Evolutionary conservation across 2,329 filamentous ascomycete species (phyloP).

Genomic region (Calonectria hawksworthii): DNA sequence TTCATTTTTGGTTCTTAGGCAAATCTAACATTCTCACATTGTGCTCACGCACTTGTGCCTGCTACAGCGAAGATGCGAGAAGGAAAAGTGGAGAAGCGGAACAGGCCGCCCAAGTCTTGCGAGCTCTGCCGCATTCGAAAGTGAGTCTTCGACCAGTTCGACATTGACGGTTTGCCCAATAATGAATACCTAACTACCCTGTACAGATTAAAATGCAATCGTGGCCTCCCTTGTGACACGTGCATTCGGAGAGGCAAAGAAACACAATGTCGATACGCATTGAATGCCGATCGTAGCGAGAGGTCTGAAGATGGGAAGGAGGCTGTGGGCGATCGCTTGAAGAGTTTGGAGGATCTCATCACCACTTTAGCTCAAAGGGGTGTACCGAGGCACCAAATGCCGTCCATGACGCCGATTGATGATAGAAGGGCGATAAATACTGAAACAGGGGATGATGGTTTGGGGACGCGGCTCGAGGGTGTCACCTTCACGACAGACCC

Average conservation of each 20-base stretch:
- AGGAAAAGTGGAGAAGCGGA: constrained; percentile 49
- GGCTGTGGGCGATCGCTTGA: constrained; percentile 43
- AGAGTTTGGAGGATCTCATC: constrained; percentile 47
- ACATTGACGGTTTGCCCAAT: not conserved
- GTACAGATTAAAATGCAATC: constrained; percentile 50
- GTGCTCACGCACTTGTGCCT: not conserved
- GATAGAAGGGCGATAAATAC: not conserved
- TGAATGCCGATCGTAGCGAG: constrained; percentile 44
- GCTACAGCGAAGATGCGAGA: constrained; percentile 21
- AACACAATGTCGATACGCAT: constrained; percentile 46
- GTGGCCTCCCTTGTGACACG: constrained; percentile 47
- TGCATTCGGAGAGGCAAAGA: constrained; percentile 46
- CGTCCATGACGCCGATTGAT: not conserved
- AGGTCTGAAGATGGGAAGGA: constrained; percentile 1
- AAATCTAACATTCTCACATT: not conserved
- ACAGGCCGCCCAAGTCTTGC: constrained; percentile 51
- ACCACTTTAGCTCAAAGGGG: constrained; percentile 27
- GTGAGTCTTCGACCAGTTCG: constrained; percentile 34
- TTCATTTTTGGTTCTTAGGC: not conserved
- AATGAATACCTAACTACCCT: not conserved
- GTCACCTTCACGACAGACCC: not conserved
- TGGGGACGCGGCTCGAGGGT: no score
- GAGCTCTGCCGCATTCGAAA: constrained; percentile 52
- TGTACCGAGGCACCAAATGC: fast-evolving
- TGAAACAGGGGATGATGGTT: not conserved